Percentiles rank a stretch among this genome's conserved stretches.
These are phyloP conservation scores for Phytophthora kernoviae DNA, from an alignment of 352 stramenopile genomes.

Conservation along the genomic window DNA sequence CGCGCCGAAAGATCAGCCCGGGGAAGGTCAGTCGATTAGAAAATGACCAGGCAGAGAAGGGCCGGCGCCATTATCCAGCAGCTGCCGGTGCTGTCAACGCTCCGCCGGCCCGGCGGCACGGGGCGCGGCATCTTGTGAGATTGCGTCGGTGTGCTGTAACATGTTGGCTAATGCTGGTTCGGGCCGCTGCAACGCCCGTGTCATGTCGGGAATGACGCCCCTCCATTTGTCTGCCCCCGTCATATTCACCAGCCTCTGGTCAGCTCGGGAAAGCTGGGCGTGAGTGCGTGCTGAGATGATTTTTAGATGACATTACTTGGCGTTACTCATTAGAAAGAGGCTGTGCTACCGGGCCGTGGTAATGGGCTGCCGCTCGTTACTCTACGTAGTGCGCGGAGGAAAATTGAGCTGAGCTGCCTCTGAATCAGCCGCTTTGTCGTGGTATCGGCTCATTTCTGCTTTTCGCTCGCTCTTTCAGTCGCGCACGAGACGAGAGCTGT, in stretches of 20 bases:
- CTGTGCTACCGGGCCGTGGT: constrained; percentile 7
- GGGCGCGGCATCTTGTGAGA: constrained; percentile 11
- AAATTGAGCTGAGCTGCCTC: constrained; percentile 8
- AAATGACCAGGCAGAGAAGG: constrained; percentile 31
- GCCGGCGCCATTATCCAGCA: constrained; percentile 15
- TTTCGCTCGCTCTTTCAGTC: constrained; percentile 13
- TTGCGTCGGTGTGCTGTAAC: too few relatives aligned
- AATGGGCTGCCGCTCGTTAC: constrained; percentile 14
- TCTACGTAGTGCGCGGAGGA: constrained; percentile 7
- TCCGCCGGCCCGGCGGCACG: too few relatives aligned
- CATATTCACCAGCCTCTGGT: not conserved
- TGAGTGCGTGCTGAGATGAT: constrained; percentile 19
- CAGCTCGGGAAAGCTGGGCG: not conserved
- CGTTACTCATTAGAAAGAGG: constrained; percentile 28
- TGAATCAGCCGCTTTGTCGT: constrained; percentile 11
- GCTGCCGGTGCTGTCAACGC: constrained; percentile 10
- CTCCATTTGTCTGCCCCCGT: not conserved
- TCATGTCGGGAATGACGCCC: not conserved
- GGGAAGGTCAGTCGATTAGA: constrained; percentile 24
- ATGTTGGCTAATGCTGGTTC: not conserved
- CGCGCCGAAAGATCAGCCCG: constrained; percentile 22
- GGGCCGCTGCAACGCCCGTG: not conserved
- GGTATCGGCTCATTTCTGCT: constrained; percentile 29
- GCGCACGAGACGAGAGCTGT: constrained; percentile 8
- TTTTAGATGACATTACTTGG: constrained; percentile 18